Conservation (phyloP, 768 basidiomycete species). For the Hortiboletus campestris region DNA sequence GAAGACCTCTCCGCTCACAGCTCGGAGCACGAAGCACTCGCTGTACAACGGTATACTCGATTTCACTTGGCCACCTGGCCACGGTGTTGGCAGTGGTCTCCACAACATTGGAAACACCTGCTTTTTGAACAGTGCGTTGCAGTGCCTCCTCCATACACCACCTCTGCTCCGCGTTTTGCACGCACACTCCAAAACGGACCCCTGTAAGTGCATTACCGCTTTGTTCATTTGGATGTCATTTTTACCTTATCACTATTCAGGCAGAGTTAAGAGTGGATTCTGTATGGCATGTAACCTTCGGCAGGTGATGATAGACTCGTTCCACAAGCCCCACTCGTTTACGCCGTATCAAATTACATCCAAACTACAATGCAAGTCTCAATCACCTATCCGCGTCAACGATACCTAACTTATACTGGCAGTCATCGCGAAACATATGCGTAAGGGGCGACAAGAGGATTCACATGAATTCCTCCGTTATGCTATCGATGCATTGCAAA, state of each 20-base stretch:
- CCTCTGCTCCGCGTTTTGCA: constrained; percentile 69
- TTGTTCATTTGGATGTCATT: neutral
- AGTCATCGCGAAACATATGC: constrained; percentile 93
- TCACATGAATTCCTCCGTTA: constrained; percentile 97
- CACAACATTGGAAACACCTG: constrained; percentile 92
- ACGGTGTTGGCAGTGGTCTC: constrained; percentile 58
- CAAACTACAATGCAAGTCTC: constrained; percentile 63
- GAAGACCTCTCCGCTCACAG: constrained; percentile 26
- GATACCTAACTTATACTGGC: constrained; percentile 1
- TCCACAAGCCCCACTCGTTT: constrained; percentile 49
- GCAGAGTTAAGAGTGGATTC: constrained; percentile 48
- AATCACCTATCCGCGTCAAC: neutral
- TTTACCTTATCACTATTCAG: constrained; percentile 27
- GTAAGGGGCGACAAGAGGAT: constrained; percentile 92
- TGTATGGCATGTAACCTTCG: constrained; percentile 81
- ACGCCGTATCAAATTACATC: constrained; percentile 63
- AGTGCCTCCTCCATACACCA: constrained; percentile 90
- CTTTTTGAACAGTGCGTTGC: constrained; percentile 92
- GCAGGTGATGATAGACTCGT: constrained; percentile 52
- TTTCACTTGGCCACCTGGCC: constrained; percentile 56
- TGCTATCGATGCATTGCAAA: constrained; percentile 88
- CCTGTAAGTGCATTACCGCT: constrained; percentile 50
- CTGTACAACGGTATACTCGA: constrained; percentile 58
- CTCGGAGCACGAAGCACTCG: constrained; percentile 33
- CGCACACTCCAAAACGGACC: constrained; percentile 45